These are phyloP conservation scores for Talaromyces verruculosus DNA, from an alignment of 2,329 filamentous ascomycete species.

Conservation along the genomic window DNA sequence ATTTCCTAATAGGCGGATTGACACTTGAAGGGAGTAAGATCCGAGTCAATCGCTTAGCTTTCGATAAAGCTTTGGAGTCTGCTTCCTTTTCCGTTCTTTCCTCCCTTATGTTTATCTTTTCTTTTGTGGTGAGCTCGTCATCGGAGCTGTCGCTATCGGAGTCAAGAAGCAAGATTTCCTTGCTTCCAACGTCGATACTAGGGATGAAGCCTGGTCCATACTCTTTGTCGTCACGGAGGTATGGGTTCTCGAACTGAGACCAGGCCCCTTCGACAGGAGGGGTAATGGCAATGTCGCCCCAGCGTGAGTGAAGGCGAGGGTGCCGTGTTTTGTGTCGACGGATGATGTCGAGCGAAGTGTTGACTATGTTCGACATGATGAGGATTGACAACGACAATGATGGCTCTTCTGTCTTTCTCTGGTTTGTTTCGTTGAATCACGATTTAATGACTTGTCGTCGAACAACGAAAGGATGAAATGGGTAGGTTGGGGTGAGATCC, in stretches of 20 bases:
- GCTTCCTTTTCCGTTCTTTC: not conserved
- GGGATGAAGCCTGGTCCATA: slow-evolving; percentile 36
- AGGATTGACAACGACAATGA: not conserved
- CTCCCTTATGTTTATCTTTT: slow-evolving; percentile 7
- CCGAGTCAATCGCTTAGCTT: slow-evolving; percentile 19
- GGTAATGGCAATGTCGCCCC: slow-evolving; percentile 41
- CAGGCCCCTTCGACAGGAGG: slow-evolving; percentile 41
- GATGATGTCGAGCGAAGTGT: slow-evolving; percentile 33
- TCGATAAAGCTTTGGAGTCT: slow-evolving; percentile 15
- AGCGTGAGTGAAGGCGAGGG: slow-evolving; percentile 37
- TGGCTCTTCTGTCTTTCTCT: not conserved
- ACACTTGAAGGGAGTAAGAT: slow-evolving; percentile 20
- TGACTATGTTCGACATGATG: slow-evolving; percentile 33
- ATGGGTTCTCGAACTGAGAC: slow-evolving; percentile 37
- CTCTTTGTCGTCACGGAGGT: slow-evolving; percentile 23
- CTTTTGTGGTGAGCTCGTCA: slow-evolving; percentile 4
- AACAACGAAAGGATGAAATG: not conserved
- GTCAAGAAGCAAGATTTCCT: slow-evolving; percentile 18
- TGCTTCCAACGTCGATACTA: slow-evolving; percentile 15
- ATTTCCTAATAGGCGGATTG: slow-evolving; percentile 16
- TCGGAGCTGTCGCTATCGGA: slow-evolving; percentile 16
- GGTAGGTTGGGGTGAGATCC: too few species aligned
- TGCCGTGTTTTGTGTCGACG: slow-evolving; percentile 31
- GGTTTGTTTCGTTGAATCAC: not conserved
- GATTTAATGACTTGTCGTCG: not conserved